Conservation (phyloP, 495 filamentous ascomycete genomes). For the Gamarada debralockiae region DNA sequence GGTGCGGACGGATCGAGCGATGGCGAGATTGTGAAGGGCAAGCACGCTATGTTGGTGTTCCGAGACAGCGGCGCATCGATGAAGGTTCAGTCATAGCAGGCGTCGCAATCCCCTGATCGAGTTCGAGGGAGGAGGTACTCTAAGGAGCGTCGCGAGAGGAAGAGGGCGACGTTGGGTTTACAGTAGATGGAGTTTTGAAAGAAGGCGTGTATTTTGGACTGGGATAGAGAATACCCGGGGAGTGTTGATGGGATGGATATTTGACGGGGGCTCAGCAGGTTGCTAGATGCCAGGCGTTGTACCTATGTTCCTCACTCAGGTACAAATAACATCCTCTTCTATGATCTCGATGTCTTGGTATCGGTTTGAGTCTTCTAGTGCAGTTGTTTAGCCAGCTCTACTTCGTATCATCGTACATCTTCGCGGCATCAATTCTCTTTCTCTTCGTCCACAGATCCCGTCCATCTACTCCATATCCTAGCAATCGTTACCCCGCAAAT, state of each 20-base stretch:
- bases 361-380: not conserved
- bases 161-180: not conserved
- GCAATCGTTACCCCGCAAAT: no score
- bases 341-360: not conserved
- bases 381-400: no score
- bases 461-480: no score
- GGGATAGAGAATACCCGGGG: no score
- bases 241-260: not conserved
- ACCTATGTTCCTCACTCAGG: not conserved
- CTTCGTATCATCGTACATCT: not conserved
- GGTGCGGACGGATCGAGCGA: not conserved
- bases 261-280: conserved; percentile 7
- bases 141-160: not conserved
- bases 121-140: not conserved
- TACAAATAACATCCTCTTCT: not conserved
- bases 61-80: conserved; percentile 25
- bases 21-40: conserved; percentile 35
- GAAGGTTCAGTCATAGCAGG: conserved; percentile 9
- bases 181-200: not conserved
- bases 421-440: no score
- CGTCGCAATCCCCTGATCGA: not conserved
- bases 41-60: conserved; percentile 48
- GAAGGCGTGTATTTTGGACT: not conserved
- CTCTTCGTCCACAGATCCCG: no score
- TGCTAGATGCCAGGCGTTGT: conserved; percentile 14